phyloP scores from a whole-genome alignment of 345 rosid species.

The Kernera saxatilis region DNA sequence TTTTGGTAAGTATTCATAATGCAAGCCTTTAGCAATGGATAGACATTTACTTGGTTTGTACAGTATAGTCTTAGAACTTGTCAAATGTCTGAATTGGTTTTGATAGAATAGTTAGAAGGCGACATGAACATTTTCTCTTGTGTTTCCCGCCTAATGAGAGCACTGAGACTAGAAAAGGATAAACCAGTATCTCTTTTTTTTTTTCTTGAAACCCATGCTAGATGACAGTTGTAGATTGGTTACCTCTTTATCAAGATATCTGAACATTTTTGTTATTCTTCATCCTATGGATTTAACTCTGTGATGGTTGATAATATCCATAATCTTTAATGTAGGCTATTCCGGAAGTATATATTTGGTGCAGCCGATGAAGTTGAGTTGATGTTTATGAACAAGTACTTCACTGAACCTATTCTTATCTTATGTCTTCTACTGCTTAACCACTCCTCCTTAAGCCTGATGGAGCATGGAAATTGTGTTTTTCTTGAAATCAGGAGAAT shows the following conservation, averaged over 20 bases:
- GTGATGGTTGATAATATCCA: not conserved
- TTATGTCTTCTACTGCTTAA: not conserved
- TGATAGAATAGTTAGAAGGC: too few relatives aligned
- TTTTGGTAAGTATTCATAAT: not conserved
- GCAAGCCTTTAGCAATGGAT: not conserved
- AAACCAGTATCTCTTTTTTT: not conserved
- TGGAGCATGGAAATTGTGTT: not conserved
- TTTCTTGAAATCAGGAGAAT: constrained; percentile 41
- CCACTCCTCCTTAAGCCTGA: not conserved
- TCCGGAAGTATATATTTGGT: constrained; percentile 51
- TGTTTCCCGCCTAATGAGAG: not conserved
- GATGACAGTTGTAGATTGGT: not conserved
- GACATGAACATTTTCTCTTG: too few relatives aligned
- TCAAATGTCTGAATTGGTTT: not conserved
- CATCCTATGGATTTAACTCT: not conserved
- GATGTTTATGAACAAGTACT: constrained; percentile 68
- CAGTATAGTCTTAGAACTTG: not conserved
- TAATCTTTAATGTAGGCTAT: constrained; percentile 36
- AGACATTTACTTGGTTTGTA: not conserved
- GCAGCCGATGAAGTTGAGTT: constrained; percentile 66
- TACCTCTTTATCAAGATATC: not conserved
- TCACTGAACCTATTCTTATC: not conserved
- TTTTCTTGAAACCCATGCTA: not conserved
- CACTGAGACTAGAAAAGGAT: not conserved
- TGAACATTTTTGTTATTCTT: not conserved